These are phyloP conservation scores for Medicago arabica DNA, from an alignment of 306 rosid genomes.

Conservation along the genomic window DNA sequence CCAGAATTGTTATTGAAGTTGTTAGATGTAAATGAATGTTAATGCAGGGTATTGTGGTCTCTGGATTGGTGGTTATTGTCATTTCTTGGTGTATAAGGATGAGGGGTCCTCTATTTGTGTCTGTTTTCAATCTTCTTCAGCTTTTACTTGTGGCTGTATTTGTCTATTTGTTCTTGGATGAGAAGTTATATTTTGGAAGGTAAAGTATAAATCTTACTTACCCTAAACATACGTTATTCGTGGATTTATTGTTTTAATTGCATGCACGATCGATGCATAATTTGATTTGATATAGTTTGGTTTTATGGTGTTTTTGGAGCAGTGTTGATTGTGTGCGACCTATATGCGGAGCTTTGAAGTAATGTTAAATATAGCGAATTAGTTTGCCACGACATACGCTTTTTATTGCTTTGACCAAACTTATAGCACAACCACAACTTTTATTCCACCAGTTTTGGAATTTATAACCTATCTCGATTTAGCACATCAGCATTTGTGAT, in stretches of 20 bases:
- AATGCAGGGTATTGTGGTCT: conserved; percentile 38
- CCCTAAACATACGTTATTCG: background rate
- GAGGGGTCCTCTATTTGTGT: conserved; percentile 41
- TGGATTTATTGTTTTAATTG: too few species aligned
- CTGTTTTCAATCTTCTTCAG: conserved; percentile 42
- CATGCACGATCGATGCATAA: too few species aligned
- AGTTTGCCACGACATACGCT: too few species aligned
- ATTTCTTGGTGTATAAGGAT: conserved; percentile 37
- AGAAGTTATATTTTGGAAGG: conserved; percentile 43
- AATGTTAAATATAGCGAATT: background rate
- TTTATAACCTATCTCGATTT: too few species aligned
- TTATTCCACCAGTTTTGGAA: too few species aligned
- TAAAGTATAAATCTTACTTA: background rate
- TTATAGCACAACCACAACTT: too few species aligned
- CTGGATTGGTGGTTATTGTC: conserved; percentile 21
- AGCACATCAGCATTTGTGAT: too few species aligned
- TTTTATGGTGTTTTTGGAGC: conserved; percentile 26
- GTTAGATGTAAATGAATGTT: background rate
- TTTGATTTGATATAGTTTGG: background rate
- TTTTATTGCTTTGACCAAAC: too few species aligned
- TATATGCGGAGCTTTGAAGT: conserved; percentile 47
- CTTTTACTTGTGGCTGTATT: conserved; percentile 37
- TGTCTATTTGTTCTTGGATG: conserved; percentile 36
- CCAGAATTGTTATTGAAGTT: background rate
- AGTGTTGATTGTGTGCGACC: conserved; percentile 40